Evolutionary conservation across 2,329 filamentous ascomycete species (phyloP).

Genomic region (Pseudogymnoascus sp.): DNA sequence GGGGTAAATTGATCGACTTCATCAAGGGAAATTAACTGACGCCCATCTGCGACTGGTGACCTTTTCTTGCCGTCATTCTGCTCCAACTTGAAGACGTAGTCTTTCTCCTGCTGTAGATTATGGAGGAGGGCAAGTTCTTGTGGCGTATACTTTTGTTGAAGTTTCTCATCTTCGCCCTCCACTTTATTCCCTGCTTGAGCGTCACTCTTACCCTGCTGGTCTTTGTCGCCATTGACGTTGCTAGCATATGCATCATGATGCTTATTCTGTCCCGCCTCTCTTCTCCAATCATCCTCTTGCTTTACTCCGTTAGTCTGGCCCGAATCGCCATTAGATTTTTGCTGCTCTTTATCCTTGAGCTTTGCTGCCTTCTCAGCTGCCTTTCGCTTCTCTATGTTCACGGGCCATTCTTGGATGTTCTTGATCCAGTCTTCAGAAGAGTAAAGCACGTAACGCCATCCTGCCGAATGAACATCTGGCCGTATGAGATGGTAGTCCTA

Average conservation of each 20-base stretch:
- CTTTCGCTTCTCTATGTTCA: constrained; percentile 36
- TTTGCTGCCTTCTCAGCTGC: constrained; percentile 28
- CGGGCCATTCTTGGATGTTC: constrained; percentile 40
- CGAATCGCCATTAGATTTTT: constrained; percentile 26
- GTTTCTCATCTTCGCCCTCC: constrained; percentile 25
- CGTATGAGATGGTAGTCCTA: constrained; percentile 38
- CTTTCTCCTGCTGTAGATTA: constrained; percentile 37
- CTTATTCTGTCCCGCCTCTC: constrained; percentile 17
- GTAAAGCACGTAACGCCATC: constrained; percentile 45
- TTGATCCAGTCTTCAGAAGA: constrained; percentile 44
- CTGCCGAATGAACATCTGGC: constrained; percentile 37
- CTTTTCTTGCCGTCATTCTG: constrained; percentile 37
- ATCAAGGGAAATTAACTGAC: constrained; percentile 34
- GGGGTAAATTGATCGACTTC: constrained; percentile 45
- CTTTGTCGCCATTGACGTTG: constrained; percentile 15
- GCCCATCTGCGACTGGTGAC: constrained; percentile 30
- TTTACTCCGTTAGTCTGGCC: constrained; percentile 22
- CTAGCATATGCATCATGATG: constrained; percentile 18
- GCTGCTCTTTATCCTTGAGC: constrained; percentile 20
- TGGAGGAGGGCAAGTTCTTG: constrained; percentile 38
- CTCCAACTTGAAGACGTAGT: constrained; percentile 34
- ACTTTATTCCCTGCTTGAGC: constrained; percentile 17
- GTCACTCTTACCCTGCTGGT: constrained; percentile 25
- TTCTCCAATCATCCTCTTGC: constrained; percentile 16
- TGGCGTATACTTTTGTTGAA: constrained; percentile 32